Evolutionary conservation across 1,139 yeast species (phyloP).

Genomic region (Wickerhamiella pararugosa): DNA sequence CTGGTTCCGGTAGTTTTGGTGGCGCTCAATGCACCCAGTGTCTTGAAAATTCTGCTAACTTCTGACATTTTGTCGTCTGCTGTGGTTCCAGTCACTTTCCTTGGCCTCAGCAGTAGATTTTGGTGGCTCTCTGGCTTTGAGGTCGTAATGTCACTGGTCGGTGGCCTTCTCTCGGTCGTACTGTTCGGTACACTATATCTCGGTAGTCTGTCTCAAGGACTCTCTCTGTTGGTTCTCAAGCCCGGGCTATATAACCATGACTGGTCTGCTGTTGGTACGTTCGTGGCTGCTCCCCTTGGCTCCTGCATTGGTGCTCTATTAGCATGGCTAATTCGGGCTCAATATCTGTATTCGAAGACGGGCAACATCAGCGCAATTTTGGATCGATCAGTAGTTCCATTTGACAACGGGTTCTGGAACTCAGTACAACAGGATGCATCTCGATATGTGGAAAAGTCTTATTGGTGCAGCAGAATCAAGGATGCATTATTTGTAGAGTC

Average conservation of each 20-base stretch:
- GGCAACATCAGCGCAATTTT: conserved; percentile 11
- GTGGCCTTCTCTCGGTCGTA: conserved; percentile 66
- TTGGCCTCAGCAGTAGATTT: conserved; percentile 54
- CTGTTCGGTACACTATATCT: conserved; percentile 70
- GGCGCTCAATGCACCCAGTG: conserved; percentile 68
- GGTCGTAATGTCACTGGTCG: conserved; percentile 68
- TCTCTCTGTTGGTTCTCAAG: conserved; percentile 50
- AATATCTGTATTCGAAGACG: conserved; percentile 8
- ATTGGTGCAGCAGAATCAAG: too few relatives aligned
- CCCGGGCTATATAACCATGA: conserved; percentile 71
- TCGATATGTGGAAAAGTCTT: too few relatives aligned
- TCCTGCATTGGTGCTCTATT: conserved; percentile 46
- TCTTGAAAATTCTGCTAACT: conserved; percentile 71
- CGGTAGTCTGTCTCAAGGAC: conserved; percentile 51
- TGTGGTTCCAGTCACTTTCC: conserved; percentile 65
- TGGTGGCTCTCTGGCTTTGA: conserved; percentile 71
- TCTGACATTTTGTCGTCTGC: conserved; percentile 83
- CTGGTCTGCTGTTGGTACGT: conserved; percentile 93
- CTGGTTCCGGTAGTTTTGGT: conserved; percentile 78
- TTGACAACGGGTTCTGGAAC: too few relatives aligned
- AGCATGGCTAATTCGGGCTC: conserved; percentile 36
- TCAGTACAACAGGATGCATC: too few relatives aligned
- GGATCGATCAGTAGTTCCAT: conserved; percentile 2
- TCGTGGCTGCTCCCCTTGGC: conserved; percentile 79
- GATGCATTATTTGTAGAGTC: too few relatives aligned